phyloP scores from a whole-genome alignment of 208 protist species.

The Wallacemonas sp. region DNA sequence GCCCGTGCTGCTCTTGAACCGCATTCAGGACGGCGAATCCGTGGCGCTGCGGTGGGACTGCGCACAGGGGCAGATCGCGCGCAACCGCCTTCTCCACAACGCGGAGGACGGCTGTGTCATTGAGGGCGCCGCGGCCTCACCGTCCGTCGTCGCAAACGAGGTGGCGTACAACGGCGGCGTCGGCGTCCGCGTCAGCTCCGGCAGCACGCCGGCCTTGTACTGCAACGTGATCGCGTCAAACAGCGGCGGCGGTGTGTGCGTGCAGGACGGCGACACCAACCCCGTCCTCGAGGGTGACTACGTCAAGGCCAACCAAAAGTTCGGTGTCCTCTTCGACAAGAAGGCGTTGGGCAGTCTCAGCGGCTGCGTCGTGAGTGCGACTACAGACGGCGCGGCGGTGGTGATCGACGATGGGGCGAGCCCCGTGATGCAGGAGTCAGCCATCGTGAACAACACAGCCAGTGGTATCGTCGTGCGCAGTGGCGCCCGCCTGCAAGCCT shows the following conservation, averaged over 20 bases:
- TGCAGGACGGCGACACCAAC: constrained; percentile 13
- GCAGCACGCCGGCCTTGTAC: constrained; percentile 4
- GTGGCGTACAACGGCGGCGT: constrained; percentile 21
- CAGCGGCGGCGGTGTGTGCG: constrained; percentile 15
- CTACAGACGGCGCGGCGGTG: constrained; percentile 24
- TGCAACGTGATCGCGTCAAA: constrained; percentile 25
- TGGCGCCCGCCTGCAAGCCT: constrained; percentile 1
- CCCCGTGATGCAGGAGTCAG: constrained; percentile 19
- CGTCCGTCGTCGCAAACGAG: constrained; percentile 22
- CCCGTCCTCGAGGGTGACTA: constrained; percentile 24
- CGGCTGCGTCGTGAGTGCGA: constrained; percentile 23
- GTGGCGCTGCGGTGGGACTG: constrained; percentile 13
- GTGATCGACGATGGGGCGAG: constrained; percentile 18
- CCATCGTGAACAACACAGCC: constrained; percentile 16
- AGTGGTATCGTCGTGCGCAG: constrained; percentile 27
- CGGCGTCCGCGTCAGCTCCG: constrained; percentile 12
- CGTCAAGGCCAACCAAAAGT: constrained; percentile 27
- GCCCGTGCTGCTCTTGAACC: constrained; percentile 23
- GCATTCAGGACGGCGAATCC: constrained; percentile 13
- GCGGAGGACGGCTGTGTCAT: constrained; percentile 24
- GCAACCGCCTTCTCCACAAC: constrained; percentile 30
- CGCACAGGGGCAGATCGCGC: constrained; percentile 14
- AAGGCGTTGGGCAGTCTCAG: constrained; percentile 16
- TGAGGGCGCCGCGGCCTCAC: constrained; percentile 15
- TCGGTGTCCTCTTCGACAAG: constrained; percentile 21